These are phyloP conservation scores for Microbotryum intermedium DNA, from an alignment of 1,284 basidiomycete species.

Conservation along the genomic window DNA sequence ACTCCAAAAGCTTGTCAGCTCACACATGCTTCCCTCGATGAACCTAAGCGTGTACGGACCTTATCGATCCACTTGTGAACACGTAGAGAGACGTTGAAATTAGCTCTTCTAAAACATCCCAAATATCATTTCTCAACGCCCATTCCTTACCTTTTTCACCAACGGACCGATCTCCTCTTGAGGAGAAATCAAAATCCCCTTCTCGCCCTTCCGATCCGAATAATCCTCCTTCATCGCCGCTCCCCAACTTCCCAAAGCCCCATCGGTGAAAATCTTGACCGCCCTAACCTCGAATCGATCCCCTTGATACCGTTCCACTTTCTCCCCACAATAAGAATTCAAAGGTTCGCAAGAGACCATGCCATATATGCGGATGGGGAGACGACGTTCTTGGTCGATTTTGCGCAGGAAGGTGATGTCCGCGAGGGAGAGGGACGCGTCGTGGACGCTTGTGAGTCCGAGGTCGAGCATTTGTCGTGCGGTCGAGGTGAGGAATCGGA, in stretches of 20 bases:
- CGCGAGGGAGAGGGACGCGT: slow-evolving; percentile 54
- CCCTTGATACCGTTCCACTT: slow-evolving; percentile 47
- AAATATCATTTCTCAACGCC: too few relatives aligned
- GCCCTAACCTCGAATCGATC: slow-evolving; percentile 30
- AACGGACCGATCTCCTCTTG: slow-evolving; percentile 50
- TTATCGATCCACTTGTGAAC: slow-evolving; percentile 10
- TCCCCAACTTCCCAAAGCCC: slow-evolving; percentile 82
- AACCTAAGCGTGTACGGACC: slow-evolving; percentile 15
- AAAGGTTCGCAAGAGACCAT: slow-evolving; percentile 45
- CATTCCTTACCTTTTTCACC: slow-evolving; percentile 42
- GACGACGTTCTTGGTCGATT: slow-evolving; percentile 10
- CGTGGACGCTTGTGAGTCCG: slow-evolving; percentile 75
- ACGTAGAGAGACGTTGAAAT: background rate
- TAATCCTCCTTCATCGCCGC: slow-evolving; percentile 81
- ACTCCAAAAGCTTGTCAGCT: slow-evolving; percentile 1
- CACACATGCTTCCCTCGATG: background rate
- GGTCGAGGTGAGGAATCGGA: slow-evolving; percentile 55
- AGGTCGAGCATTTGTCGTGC: slow-evolving; percentile 58
- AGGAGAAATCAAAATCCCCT: slow-evolving; percentile 58
- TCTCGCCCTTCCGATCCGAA: slow-evolving; percentile 54
- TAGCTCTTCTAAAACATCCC: background rate
- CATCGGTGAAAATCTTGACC: slow-evolving; percentile 76
- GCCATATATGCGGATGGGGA: slow-evolving; percentile 27
- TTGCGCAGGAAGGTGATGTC: slow-evolving; percentile 57
- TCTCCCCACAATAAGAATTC: slow-evolving; percentile 56